These are phyloP conservation scores for Wickerhamiella dianesei DNA, from an alignment of 805 yeast genomes.

Conservation along the genomic window DNA sequence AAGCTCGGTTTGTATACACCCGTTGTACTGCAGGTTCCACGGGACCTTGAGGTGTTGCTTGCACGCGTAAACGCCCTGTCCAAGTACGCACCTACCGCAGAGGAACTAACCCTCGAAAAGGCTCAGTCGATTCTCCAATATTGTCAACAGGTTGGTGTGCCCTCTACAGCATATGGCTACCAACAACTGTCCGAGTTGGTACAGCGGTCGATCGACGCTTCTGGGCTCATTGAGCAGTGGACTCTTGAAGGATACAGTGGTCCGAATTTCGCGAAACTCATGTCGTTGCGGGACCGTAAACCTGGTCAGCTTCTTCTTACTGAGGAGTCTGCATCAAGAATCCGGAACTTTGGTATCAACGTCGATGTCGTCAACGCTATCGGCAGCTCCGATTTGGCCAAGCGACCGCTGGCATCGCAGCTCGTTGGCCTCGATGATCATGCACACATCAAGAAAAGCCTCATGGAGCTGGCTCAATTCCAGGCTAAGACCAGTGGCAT, in stretches of 20 bases:
- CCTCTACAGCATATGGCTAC: neutral
- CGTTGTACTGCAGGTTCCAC: neutral
- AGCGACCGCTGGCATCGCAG: neutral
- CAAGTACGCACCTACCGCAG: neutral
- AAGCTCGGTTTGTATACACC: neutral
- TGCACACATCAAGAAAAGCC: neutral
- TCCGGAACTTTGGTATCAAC: neutral
- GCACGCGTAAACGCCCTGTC: neutral
- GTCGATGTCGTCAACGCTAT: neutral
- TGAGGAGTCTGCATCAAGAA: neutral
- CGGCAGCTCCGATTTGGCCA: neutral
- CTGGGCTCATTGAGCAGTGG: neutral
- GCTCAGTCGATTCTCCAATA: neutral
- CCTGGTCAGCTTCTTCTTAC: neutral
- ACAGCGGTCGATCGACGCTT: neutral
- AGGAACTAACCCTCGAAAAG: neutral
- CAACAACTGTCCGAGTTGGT: neutral
- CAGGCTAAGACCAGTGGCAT: neutral
- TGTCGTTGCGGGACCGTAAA: neutral
- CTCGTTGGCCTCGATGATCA: neutral
- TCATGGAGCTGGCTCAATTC: neutral
- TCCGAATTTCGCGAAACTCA: neutral
- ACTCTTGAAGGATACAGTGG: neutral
- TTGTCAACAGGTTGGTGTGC: neutral
- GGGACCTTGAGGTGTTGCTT: neutral